Percentiles rank a stretch among this genome's conserved stretches.
Evolutionary conservation across 805 yeast species (phyloP).

Genomic region (Spathaspora girioi): DNA sequence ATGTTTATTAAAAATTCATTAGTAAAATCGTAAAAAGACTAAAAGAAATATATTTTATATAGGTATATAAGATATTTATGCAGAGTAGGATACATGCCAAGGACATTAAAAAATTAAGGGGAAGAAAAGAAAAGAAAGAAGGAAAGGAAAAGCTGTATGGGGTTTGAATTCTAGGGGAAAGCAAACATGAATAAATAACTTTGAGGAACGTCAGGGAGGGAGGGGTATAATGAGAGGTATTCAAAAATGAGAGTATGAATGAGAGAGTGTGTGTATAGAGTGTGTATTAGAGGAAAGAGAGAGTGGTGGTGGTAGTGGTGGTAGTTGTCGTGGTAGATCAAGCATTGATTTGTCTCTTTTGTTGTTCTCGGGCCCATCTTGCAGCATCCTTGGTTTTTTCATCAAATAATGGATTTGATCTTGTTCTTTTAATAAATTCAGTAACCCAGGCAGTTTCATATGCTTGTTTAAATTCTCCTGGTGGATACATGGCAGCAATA

Average conservation of each 20-base stretch:
- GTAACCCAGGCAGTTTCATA: conserved; percentile 78
- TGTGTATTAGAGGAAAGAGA: background rate
- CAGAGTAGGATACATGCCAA: conserved; percentile 6
- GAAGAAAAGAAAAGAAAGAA: conserved; percentile 3
- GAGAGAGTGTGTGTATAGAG: background rate
- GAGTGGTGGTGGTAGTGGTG: background rate
- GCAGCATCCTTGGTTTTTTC: conserved; percentile 85
- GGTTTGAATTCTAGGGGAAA: background rate
- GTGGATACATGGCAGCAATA: conserved; percentile 79
- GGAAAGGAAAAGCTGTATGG: background rate
- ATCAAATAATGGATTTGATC: conserved; percentile 58
- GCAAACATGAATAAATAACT: conserved; percentile 1
- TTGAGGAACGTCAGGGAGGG: background rate
- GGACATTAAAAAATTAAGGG: conserved; percentile 2
- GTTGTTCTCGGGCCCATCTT: conserved; percentile 94
- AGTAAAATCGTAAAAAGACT: background rate
- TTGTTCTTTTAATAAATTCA: conserved; percentile 68
- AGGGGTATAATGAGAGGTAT: too few species aligned
- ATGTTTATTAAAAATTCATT: background rate
- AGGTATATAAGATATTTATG: conserved; percentile 2
- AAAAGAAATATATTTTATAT: background rate
- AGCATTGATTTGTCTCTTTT: conserved; percentile 37
- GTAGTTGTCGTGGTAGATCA: background rate
- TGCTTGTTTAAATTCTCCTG: conserved; percentile 65
- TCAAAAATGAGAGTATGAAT: conserved; percentile 5